Conservation (phyloP, 805 yeast species). For the Ogataea degrootiae region DNA sequence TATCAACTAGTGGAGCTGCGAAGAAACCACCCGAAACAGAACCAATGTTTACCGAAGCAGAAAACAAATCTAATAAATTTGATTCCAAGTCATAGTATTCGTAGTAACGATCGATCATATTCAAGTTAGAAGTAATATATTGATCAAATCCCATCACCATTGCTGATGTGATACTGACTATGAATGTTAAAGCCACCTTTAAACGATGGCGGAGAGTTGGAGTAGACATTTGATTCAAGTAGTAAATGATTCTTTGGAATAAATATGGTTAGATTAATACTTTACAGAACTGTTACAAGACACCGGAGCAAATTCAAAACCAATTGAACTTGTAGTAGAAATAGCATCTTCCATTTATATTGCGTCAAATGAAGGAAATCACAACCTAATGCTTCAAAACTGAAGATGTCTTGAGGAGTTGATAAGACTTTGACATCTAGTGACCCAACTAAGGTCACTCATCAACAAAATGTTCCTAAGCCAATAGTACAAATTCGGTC, state of each 20-base stretch:
- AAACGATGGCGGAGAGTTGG: neutral
- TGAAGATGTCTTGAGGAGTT: too few species aligned
- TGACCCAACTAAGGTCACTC: too few species aligned
- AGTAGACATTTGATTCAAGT: neutral
- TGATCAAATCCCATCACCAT: conserved; percentile 23
- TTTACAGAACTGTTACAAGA: too few species aligned
- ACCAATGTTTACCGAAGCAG: conserved; percentile 26
- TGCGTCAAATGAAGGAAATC: too few species aligned
- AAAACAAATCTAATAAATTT: conserved; percentile 21
- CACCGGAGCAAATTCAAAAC: too few species aligned
- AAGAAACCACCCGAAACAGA: conserved; percentile 25
- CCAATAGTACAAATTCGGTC: too few species aligned
- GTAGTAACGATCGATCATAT: conserved; percentile 22
- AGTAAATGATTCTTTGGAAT: neutral
- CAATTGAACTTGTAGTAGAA: too few species aligned
- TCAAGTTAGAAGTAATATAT: conserved; percentile 24
- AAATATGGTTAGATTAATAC: neutral
- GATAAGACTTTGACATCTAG: too few species aligned
- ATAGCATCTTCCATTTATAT: too few species aligned
- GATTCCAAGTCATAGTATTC: conserved; percentile 21
- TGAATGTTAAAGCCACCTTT: neutral
- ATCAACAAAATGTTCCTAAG: too few species aligned
- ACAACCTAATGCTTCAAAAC: too few species aligned
- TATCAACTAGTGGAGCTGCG: conserved; percentile 21
- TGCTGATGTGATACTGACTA: conserved; percentile 1